These are phyloP conservation scores for Podila horticola DNA, from an alignment of 192 early-diverging fungal genomes.

Conservation along the genomic window DNA sequence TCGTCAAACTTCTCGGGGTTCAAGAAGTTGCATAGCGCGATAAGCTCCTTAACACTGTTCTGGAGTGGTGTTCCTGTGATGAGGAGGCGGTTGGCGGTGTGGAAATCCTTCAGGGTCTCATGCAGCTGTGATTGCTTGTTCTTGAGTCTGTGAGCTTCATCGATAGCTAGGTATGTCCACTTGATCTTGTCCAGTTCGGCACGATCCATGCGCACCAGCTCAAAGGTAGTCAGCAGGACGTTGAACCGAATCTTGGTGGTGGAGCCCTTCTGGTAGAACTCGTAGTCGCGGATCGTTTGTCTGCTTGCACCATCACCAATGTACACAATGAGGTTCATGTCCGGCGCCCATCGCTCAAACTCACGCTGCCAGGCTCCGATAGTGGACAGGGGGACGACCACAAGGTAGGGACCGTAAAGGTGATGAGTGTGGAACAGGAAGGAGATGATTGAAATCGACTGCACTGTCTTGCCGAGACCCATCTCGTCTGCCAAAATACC, in stretches of 20 bases:
- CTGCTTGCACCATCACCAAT: constrained; percentile 86
- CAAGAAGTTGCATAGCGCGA: constrained; percentile 91
- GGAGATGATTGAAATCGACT: constrained; percentile 93
- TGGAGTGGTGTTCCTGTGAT: constrained; percentile 99
- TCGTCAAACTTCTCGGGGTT: constrained; percentile 90
- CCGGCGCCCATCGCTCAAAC: constrained; percentile 94
- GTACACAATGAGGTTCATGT: constrained; percentile 92
- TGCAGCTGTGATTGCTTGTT: constrained; percentile 96
- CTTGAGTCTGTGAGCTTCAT: constrained; percentile 98
- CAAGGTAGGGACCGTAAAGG: constrained; percentile 93
- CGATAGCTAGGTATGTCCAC: constrained; percentile 95
- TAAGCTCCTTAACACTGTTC: constrained; percentile 95
- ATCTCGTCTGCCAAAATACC: constrained; percentile 98
- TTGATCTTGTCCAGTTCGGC: constrained; percentile 80
- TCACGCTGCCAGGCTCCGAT: constrained; percentile 96
- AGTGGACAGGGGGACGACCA: constrained; percentile 97
- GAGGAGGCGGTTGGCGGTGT: constrained; percentile 89
- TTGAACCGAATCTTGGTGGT: constrained; percentile 82
- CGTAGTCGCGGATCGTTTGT: constrained; percentile 91
- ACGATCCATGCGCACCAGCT: constrained; percentile 93
- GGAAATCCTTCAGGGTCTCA: constrained; percentile 88
- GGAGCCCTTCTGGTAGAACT: constrained; percentile 80
- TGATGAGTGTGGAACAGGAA: constrained; percentile 87
- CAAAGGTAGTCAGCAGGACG: constrained; percentile 94
- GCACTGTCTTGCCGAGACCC: constrained; percentile 97